A percentile compares a stretch with the other conserved stretches of the same genome.
Evolutionary conservation across 768 basidiomycete genomes (phyloP).

Genomic region (Panellus pusillus): DNA sequence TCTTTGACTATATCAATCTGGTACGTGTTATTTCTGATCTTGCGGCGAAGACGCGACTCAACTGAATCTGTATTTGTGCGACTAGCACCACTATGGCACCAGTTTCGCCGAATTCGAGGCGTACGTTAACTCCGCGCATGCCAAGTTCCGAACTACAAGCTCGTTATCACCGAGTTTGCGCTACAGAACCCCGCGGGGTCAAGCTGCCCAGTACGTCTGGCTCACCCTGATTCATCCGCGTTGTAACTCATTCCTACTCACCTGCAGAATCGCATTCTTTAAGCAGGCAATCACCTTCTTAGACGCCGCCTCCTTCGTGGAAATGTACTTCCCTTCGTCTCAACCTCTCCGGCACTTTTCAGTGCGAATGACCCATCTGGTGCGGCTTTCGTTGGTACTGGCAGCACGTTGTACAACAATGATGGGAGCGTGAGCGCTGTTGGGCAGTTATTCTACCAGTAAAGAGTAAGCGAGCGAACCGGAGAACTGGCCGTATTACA

Average conservation of each 20-base stretch:
- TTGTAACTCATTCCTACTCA: background rate
- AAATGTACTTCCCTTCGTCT: conserved; percentile 39
- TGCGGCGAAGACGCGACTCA: background rate
- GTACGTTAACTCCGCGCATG: conserved; percentile 28
- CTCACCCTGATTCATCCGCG: too few species aligned
- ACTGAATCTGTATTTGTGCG: background rate
- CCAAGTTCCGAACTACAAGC: conserved; percentile 25
- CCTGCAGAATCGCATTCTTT: conserved; percentile 18
- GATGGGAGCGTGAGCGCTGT: conserved; percentile 24
- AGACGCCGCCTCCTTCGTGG: conserved; percentile 30
- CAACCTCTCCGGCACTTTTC: conserved; percentile 31
- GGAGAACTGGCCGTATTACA: too few species aligned
- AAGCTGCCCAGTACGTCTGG: conserved; percentile 10
- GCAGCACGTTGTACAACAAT: conserved; percentile 33
- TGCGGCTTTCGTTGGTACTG: conserved; percentile 24
- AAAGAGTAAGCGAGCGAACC: conserved; percentile 16
- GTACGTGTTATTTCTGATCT: conserved; percentile 12
- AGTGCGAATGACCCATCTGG: conserved; percentile 20
- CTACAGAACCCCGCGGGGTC: conserved; percentile 31
- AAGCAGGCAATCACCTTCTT: conserved; percentile 29
- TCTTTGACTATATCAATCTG: conserved; percentile 34
- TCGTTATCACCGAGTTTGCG: conserved; percentile 35
- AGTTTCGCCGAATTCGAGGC: conserved; percentile 29
- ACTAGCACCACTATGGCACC: conserved; percentile 14
- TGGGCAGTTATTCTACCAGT: conserved; percentile 20